Evolutionary conservation across 768 basidiomycete species (phyloP).

Genomic region (Hericium rajendrae): DNA sequence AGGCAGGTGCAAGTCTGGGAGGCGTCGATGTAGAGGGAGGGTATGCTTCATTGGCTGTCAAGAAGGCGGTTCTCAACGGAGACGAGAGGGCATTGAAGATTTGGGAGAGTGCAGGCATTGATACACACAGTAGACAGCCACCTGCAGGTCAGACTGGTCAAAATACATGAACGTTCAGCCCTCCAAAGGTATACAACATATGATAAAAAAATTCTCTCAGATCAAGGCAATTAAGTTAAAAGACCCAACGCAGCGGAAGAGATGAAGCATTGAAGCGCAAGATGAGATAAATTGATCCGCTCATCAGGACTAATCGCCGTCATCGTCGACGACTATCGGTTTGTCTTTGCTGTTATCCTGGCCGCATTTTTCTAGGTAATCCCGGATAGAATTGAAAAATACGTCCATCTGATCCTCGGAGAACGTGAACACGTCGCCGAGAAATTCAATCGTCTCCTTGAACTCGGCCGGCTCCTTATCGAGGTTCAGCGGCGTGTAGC

Average conservation of each 20-base stretch:
- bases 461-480: conserved; percentile 52
- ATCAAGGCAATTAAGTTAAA: too few relatives aligned
- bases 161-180: too few relatives aligned
- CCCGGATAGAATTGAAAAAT: conserved; percentile 55
- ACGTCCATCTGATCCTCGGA: conserved; percentile 52
- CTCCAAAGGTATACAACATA: too few relatives aligned
- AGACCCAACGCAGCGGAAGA: too few relatives aligned
- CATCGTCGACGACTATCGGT: conserved; percentile 15
- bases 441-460: conserved; percentile 49
- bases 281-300: too few relatives aligned
- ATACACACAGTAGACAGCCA: not conserved
- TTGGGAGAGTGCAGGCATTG: conserved; percentile 48
- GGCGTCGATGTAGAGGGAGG: conserved; percentile 48
- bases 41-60: conserved; percentile 40
- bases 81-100: conserved; percentile 36
- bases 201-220: too few relatives aligned
- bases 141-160: too few relatives aligned
- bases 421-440: conserved; percentile 61
- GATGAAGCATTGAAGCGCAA: too few relatives aligned
- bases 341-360: conserved; percentile 21
- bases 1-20: conserved; percentile 67
- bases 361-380: conserved; percentile 27
- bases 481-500: conserved; percentile 55
- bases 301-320: not conserved
- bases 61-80: conserved; percentile 27